Conservation (phyloP, 345 rosid species). For the Eucalyptus decipiens region DNA sequence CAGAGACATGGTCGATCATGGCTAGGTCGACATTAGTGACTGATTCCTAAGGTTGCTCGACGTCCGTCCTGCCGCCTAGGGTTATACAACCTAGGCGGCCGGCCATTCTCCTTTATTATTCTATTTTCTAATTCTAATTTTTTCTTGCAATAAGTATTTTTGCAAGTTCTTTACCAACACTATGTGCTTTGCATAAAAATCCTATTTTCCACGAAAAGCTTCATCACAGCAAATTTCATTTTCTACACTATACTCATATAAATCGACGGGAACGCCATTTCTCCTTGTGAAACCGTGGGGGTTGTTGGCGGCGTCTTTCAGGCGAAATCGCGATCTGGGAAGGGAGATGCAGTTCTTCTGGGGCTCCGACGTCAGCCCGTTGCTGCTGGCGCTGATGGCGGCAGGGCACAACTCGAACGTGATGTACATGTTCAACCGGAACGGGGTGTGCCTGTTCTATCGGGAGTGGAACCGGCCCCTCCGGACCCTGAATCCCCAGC, state of each 20-base stretch:
- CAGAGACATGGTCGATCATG: neutral
- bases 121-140: no score
- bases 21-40: neutral
- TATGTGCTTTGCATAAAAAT: neutral
- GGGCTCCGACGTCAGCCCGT: conserved; percentile 75
- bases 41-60: neutral
- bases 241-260: no score
- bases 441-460: conserved; percentile 83
- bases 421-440: conserved; percentile 79
- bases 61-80: fast-evolving
- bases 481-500: conserved; percentile 72
- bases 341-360: conserved; percentile 84
- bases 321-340: neutral
- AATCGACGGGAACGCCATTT: no score
- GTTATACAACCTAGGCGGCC: neutral
- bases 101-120: neutral
- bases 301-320: no score
- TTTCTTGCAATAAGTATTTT: no score
- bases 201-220: no score
- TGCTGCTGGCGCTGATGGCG: conserved; percentile 57
- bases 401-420: conserved; percentile 76
- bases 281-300: no score
- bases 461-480: conserved; percentile 90
- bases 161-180: neutral
- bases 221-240: neutral